These are phyloP conservation scores for Mytilinidion resinicola DNA, from an alignment of 495 filamentous ascomycete genomes.

Conservation along the genomic window DNA sequence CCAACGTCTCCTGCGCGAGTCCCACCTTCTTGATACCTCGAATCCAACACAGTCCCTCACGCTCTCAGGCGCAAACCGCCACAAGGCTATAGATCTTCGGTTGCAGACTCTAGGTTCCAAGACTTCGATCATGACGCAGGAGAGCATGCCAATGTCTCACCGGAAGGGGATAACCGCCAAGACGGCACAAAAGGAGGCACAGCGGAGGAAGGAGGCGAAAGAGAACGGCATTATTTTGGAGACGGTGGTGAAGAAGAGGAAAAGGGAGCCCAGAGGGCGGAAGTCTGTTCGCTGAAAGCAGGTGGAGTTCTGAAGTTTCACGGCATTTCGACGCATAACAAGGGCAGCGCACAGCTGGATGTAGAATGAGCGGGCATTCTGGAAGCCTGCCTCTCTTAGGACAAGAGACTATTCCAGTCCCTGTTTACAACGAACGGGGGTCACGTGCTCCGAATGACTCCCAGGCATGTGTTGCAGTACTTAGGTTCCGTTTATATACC, in stretches of 20 bases:
- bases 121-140: constrained; percentile 61
- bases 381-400: too few species aligned
- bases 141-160: constrained; percentile 77
- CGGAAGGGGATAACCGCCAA: constrained; percentile 71
- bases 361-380: too few species aligned
- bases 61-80: constrained; percentile 55
- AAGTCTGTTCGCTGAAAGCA: too few species aligned
- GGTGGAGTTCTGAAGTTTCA: too few species aligned
- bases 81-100: constrained; percentile 76
- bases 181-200: constrained; percentile 56
- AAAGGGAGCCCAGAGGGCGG: constrained; percentile 10
- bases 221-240: constrained; percentile 92
- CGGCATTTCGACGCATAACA: too few species aligned
- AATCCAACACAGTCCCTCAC: constrained; percentile 37
- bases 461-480: too few species aligned
- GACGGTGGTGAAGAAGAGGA: constrained; percentile 44
- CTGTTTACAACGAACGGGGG: too few species aligned
- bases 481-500: too few species aligned
- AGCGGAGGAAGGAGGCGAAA: constrained; percentile 66
- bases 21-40: constrained; percentile 66
- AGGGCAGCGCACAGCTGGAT: too few species aligned
- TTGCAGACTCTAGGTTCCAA: constrained; percentile 76
- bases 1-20: constrained; percentile 83
- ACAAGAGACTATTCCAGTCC: too few species aligned
- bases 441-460: too few species aligned